Percentiles rank a stretch among this genome's conserved stretches.
Conservation (phyloP, 2,329 filamentous ascomycete genomes). For the Phoma sp. region DNA sequence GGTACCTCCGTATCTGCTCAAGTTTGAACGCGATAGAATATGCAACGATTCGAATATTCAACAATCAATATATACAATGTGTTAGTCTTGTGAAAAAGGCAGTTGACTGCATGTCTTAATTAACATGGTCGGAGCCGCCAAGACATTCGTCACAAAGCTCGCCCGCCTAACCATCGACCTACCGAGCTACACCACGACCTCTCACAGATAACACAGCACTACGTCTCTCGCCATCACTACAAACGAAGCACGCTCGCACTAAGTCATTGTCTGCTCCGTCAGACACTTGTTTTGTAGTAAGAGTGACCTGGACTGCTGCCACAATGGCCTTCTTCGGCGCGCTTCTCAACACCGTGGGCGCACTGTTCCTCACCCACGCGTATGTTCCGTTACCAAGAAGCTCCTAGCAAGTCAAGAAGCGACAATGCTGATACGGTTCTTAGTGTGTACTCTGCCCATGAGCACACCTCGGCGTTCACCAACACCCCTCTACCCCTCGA, state of each 20-base stretch:
- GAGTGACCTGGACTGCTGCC: not conserved
- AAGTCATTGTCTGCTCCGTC: too few species aligned
- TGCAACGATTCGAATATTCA: too few species aligned
- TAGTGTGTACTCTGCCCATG: slow-evolving; percentile 95
- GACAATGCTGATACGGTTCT: slow-evolving; percentile 28
- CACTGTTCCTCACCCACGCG: slow-evolving; percentile 85
- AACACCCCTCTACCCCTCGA: slow-evolving; percentile 72
- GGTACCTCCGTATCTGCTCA: too few species aligned
- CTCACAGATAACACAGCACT: not conserved
- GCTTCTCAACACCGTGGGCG: slow-evolving; percentile 73
- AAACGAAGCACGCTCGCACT: not conserved
- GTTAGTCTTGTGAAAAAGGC: not conserved
- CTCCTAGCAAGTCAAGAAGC: not conserved
- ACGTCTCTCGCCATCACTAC: not conserved
- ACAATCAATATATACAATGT: not conserved
- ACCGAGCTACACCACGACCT: not conserved
- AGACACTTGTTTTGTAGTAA: not conserved
- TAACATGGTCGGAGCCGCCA: not conserved
- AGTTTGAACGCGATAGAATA: too few species aligned
- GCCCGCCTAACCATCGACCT: not conserved
- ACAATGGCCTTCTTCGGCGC: slow-evolving; percentile 75
- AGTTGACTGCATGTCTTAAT: not conserved
- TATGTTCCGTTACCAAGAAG: slow-evolving; percentile 58
- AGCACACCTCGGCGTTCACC: slow-evolving; percentile 77
- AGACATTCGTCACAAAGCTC: slow-evolving; percentile 11